phyloP scores from a whole-genome alignment of 1,284 basidiomycete genomes.

The Ganoderma lingzhi region DNA sequence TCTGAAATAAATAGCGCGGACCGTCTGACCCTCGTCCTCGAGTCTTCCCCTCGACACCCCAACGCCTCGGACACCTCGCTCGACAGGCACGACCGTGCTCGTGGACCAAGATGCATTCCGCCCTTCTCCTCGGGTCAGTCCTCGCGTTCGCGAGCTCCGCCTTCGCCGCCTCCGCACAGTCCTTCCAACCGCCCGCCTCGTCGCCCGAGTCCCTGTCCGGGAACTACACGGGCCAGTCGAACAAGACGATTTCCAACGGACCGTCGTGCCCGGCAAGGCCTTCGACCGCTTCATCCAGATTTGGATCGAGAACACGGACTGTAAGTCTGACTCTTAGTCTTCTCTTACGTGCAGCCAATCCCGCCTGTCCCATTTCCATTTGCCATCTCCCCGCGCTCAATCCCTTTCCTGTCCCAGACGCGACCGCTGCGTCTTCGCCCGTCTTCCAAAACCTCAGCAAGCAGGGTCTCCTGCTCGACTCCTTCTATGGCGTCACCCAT shows the following conservation, averaged over 20 bases:
- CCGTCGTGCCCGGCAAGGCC: constrained; percentile 48
- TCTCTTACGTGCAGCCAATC: not conserved
- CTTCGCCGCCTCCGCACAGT: constrained; percentile 42
- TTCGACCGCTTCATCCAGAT: constrained; percentile 57
- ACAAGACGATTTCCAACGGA: constrained; percentile 48
- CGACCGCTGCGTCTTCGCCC: constrained; percentile 39
- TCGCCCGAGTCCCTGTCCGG: constrained; percentile 44
- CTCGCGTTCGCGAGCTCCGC: constrained; percentile 33
- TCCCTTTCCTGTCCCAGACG: constrained; percentile 22
- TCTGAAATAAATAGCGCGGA: not conserved
- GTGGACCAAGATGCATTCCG: not conserved
- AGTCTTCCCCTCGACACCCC: not conserved
- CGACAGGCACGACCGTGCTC: not conserved
- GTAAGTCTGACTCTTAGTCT: constrained; percentile 43
- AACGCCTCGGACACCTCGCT: not conserved
- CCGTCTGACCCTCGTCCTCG: not conserved
- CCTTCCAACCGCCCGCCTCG: constrained; percentile 47
- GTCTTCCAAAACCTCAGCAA: constrained; percentile 58
- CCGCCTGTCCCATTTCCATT: not conserved
- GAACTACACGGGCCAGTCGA: constrained; percentile 49
- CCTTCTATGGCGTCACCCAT: constrained; percentile 68
- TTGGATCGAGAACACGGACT: constrained; percentile 60
- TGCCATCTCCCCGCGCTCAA: not conserved
- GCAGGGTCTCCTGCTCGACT: constrained; percentile 59
- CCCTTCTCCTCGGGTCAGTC: not conserved